Conservation (phyloP, 306 rosid genomes). For the Ceratonia siliqua region DNA sequence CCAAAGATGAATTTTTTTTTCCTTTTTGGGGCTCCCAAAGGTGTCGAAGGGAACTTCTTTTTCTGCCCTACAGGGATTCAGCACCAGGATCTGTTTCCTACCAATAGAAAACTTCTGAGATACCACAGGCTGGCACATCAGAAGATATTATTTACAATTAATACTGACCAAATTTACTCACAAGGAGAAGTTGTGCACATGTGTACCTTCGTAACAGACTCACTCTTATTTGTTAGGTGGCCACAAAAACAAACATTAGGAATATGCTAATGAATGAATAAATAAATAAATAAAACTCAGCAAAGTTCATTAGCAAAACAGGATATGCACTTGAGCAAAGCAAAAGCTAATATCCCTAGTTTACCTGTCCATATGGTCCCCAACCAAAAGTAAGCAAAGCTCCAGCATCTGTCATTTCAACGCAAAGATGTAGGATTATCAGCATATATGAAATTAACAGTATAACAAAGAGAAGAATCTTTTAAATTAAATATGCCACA, state of each 20-base stretch:
- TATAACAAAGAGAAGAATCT: neutral
- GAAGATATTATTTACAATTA: neutral
- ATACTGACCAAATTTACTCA: neutral
- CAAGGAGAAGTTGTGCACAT: neutral
- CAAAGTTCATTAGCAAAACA: neutral
- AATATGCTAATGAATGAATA: neutral
- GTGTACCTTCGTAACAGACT: neutral
- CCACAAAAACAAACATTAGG: neutral
- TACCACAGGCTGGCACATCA: neutral
- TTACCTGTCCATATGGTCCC: constrained; percentile 93
- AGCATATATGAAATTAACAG: neutral
- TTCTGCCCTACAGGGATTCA: neutral
- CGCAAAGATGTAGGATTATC: constrained; percentile 1
- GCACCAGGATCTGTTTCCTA: constrained; percentile 1
- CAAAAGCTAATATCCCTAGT: neutral
- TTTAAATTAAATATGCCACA: neutral
- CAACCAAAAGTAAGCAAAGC: constrained; percentile 81
- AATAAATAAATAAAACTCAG: neutral
- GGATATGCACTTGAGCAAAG: neutral
- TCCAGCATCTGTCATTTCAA: constrained; percentile 68
- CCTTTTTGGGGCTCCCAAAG: neutral
- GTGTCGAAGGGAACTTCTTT: neutral
- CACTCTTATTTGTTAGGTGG: neutral
- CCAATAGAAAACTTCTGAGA: neutral
- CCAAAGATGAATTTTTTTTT: neutral